A percentile compares a stretch with the other conserved stretches of the same genome.
phyloP scores from a whole-genome alignment of 2,329 filamentous ascomycete species.

The Clonostachys rhizophaga region DNA sequence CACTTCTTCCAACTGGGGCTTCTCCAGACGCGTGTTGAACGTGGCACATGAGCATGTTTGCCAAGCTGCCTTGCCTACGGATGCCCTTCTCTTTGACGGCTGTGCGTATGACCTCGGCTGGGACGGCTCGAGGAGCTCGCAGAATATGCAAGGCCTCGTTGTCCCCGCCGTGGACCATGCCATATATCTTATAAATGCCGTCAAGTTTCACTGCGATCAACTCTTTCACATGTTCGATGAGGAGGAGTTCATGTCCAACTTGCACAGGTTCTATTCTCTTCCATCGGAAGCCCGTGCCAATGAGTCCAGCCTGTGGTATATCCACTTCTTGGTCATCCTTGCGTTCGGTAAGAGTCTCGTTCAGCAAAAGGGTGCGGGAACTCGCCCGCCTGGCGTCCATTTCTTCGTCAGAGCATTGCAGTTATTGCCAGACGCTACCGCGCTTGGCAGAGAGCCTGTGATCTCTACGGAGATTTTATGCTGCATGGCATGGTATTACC shows the following conservation, averaged over 20 bases:
- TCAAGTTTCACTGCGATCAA: slow-evolving; percentile 51
- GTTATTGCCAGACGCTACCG: slow-evolving; percentile 17
- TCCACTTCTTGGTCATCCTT: background rate
- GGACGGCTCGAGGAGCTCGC: slow-evolving; percentile 17
- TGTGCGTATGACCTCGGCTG: slow-evolving; percentile 45
- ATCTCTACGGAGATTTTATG: slow-evolving; percentile 42
- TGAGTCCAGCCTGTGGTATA: background rate
- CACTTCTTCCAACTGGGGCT: slow-evolving; percentile 53
- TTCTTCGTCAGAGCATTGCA: background rate
- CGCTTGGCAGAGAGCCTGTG: slow-evolving; percentile 34
- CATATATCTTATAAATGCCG: slow-evolving; percentile 46
- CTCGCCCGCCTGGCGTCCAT: background rate
- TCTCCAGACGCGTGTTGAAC: slow-evolving; percentile 40
- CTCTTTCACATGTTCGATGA: slow-evolving; percentile 51
- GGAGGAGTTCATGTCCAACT: slow-evolving; percentile 35
- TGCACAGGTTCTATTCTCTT: slow-evolving; percentile 17
- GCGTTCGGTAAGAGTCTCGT: background rate
- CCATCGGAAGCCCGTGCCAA: background rate
- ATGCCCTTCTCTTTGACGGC: slow-evolving; percentile 43
- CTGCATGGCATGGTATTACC: slow-evolving; percentile 46
- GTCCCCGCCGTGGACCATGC: slow-evolving; percentile 47
- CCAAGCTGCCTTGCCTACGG: slow-evolving; percentile 32
- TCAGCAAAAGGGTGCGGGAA: background rate
- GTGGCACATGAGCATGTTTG: slow-evolving; percentile 41
- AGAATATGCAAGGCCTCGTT: background rate